Base-by-base conservation (phyloP, 305 asterid species). In the Solanum hybrid region DNA sequence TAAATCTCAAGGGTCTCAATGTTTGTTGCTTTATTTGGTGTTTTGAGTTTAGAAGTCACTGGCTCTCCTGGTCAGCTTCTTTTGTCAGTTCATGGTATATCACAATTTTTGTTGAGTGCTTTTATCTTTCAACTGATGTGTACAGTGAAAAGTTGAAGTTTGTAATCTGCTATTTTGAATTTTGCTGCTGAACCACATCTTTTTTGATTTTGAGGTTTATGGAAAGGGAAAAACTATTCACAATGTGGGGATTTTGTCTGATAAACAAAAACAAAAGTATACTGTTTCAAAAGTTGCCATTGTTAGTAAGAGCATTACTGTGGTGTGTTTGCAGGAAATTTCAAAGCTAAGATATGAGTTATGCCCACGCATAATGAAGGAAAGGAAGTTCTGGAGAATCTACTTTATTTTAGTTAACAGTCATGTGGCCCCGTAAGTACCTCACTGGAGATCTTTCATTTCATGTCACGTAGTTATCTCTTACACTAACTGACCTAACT, bases 381-480 rank as follows among this genome's bases (percentile, higher is more conserved):
- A 97, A 91, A 93, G 99, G 92, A 96, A 95, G 92, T 97, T 96
- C 88, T 97, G 99, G 99, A 96, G 98, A 94, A 97, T 95, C 93
- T 97, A 96, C 94, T 97, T 97, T 93, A 93, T 96, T 90, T 95
- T 97, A 60, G 99, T 97, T 78, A 95, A 93, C 90, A 95, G 95
- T 91, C 96, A 95, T 86, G 95, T 95, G 79, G 94, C 93, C 72
- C 97, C 95, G 99, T 97, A 92, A 95, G 99, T 96, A 87, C 13
- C 78, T 17, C 82, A 85, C 80, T 81, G 26, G 42, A 38, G 31
- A 90, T 82, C 86, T 78, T 79, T 51, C 76, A n/a, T 73, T 87
- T 89, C 86, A 89, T 73, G 36, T 87, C 27, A 27, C 45, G 26
- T 8, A 51, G 38, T 75, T 42, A 86, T 89, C 40, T 51, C 80